Base-by-base conservation (phyloP, 2,329 filamentous ascomycete genomes). In the Emericellopsis cladophorae region DNA sequence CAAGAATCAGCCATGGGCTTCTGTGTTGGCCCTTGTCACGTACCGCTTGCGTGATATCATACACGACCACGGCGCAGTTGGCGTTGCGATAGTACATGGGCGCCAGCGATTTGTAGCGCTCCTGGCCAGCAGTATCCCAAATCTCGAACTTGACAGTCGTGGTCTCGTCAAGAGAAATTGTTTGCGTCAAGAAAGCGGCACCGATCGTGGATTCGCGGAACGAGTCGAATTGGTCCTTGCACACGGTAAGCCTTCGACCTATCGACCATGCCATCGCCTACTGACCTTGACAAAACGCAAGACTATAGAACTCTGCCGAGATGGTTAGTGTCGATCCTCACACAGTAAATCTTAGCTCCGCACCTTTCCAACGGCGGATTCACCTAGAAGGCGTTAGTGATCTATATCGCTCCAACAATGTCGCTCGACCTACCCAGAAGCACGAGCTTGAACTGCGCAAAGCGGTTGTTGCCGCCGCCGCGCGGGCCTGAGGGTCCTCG, bases 61-160 rank as follows among this genome's bases (percentile, higher is more conserved):
- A 98, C 50, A 98, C 92, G 38, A 98, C 90, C 26, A 98, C 90
- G 44, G 93, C 92, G 67, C 92, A 96, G 76, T 98, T 96, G 53
- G 93, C 93, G 62, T 98, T 98, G 54, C 93, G 75, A 70, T 98
- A 98, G 73, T 98, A 98, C 92, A 98, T 98, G 54, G 92, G 92
- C 29, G 92, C 92, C 50, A 98, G 74, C 11, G 92, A 96, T 74
- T 96, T 96, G 76, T 96, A 98, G 58, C 93, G 80, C 67, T 98
- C 92, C 68, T 98, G 92, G 48, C 92, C 92, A 48, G 92, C 92
- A 9, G 92, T 98, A 66, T 95, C 89, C 89, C 92, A 98, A 60
- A 98, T 98, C 67, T 98, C 92, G 58, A 98, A 98, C 72, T 98
- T 98, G 66, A 98, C 90, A 42, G 92, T 98, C 45, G 92, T 96